Conservation (phyloP, 805 yeast species). For the Naumovozyma baii region DNA sequence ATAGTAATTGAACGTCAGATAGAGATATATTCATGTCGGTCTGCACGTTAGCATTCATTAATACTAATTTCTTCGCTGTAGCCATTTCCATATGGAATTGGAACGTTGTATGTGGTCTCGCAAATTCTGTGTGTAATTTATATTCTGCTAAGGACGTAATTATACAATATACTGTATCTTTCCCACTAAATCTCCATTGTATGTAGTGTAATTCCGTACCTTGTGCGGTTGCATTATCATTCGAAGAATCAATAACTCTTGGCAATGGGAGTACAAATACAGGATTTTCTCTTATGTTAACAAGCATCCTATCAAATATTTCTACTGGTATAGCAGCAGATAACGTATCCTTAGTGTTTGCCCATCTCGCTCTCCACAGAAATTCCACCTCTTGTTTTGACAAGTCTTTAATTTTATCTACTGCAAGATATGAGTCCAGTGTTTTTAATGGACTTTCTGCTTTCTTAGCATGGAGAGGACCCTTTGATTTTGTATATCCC, state of each 20-base stretch:
- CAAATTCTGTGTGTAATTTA: conserved; percentile 81
- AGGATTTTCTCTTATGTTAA: conserved; percentile 65
- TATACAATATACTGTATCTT: conserved; percentile 76
- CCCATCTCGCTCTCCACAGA: conserved; percentile 85
- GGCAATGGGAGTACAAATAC: conserved; percentile 87
- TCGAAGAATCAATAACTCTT: conserved; percentile 36
- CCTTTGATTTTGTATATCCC: conserved; percentile 10
- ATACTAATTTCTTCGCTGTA: conserved; percentile 48
- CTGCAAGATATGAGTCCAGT: conserved; percentile 58
- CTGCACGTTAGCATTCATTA: conserved; percentile 84
- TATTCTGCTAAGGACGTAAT: conserved; percentile 87
- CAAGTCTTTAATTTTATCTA: conserved; percentile 51
- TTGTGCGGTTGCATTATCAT: conserved; percentile 32
- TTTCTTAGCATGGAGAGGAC: conserved; percentile 28
- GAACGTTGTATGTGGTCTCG: conserved; percentile 89
- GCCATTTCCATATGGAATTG: conserved; percentile 75
- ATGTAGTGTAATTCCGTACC: conserved; percentile 79
- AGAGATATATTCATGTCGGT: conserved; percentile 54
- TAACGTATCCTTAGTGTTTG: conserved; percentile 45
- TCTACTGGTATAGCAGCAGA: conserved; percentile 52
- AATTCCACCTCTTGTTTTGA: conserved; percentile 57
- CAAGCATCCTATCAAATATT: conserved; percentile 53
- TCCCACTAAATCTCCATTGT: conserved; percentile 88
- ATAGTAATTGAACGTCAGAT: conserved; percentile 69
- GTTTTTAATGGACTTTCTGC: conserved; percentile 56